Evolutionary conservation across 2,329 filamentous ascomycete species (phyloP), one percentile per base, ranked within the genome.

Genomic region (Elsinoe arachidis): DNA sequence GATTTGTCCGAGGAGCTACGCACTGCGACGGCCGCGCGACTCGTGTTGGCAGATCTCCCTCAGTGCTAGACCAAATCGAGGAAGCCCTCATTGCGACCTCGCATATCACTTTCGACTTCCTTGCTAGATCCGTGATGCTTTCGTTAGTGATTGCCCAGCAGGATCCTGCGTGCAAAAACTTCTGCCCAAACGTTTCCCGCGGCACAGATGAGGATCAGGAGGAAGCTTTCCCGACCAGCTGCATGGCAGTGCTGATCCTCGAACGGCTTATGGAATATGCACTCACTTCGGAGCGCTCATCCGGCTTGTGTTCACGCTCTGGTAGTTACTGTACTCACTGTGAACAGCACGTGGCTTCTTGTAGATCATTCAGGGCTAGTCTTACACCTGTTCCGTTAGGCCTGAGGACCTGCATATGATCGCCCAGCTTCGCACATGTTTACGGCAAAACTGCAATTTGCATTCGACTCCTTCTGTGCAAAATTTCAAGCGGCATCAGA

Each of bases 91-190:
- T 15, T 39, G 34, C 49, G 33, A 39, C 19, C 15, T 26, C 38
- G 49, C 19, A 35, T 15, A 53, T 53, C 49, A 39, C 34, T 39
- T 19, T 37, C 33, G 19, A 21, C 33, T 53, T 35, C 46, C 49
- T 35, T 53, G 49, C 17, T 39, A 5, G 6, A 14, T 39, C 49
- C 49, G 49, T 21, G 49, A 53, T 53, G 49, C 49, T 53, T 53
- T 53, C 49, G 33, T 33, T 35, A 53, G 33, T 26, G 49, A 53
- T 53, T 12, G 11, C 17, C 49, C 19, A 39, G 19, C 6, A 46
- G 41, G 41, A 46, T 38, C 26, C 33, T n/a, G 49, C n/a, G 26
- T 21, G 17, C 33, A 34, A 53, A 11, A 35, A 53, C 33, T 39
- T 39, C 33, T 39, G 33, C 26, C 34, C 33, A 33, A n/a, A 11